Conservation (phyloP, 1,139 yeast genomes). For the Zhuliangozyma blackwelliae region DNA sequence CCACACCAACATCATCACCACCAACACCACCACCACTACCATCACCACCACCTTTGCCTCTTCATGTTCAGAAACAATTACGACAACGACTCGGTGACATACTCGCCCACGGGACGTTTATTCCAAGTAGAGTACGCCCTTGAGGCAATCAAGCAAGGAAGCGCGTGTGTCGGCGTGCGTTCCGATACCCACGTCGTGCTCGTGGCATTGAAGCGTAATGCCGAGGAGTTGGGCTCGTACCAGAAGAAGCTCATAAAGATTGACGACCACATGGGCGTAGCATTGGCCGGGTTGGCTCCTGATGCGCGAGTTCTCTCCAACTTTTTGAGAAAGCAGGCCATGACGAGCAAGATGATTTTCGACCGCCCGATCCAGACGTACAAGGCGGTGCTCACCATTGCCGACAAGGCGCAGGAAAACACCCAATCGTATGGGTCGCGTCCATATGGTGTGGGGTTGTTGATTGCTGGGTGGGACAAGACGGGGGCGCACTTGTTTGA, state of each 20-base stretch:
- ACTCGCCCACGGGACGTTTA: constrained; percentile 94
- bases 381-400: constrained; percentile 80
- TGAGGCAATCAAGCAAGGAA: constrained; percentile 97
- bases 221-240: constrained; percentile 95
- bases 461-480: constrained; percentile 90
- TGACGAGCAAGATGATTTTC: constrained; percentile 80
- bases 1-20: no score
- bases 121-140: constrained; percentile 95
- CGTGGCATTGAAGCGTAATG: constrained; percentile 91
- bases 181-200: constrained; percentile 84
- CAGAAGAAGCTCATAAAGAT: constrained; percentile 90
- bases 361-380: constrained; percentile 85
- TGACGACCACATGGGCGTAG: constrained; percentile 91
- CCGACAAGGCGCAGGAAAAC: constrained; percentile 95
- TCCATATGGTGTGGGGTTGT: constrained; percentile 95
- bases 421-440: constrained; percentile 95
- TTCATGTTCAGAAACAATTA: constrained; percentile 87
- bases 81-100: constrained; percentile 97
- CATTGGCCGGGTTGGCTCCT: constrained; percentile 96
- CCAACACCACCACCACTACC: neutral
- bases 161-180: constrained; percentile 92
- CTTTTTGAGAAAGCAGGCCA: constrained; percentile 85
- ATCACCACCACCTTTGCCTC: neutral
- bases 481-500: constrained; percentile 93
- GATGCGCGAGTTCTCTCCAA: constrained; percentile 93